Evolutionary conservation across 2,329 filamentous ascomycete species (phyloP), one percentile per base, ranked within the genome.

Genomic region (Chrysoporthe deuterocubensis): DNA sequence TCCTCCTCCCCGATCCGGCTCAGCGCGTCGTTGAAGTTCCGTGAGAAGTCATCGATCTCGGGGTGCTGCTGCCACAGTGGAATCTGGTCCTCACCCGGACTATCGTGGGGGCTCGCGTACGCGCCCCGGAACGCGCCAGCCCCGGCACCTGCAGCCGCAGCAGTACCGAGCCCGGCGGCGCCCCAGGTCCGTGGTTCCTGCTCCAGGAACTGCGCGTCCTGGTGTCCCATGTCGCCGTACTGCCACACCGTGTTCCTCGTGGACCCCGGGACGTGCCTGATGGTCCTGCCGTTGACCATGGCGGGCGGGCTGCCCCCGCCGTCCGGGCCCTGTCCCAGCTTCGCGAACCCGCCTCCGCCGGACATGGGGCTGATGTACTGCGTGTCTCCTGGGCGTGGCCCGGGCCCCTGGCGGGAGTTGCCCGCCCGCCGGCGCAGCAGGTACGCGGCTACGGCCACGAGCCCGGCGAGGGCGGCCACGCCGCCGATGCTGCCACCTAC

Each of bases 401-500:
- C 82, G 3, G 83, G 79, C 1, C 82, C 82, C 61, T 77, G 71
- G 34, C 82, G 82, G 21, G 74, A 67, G 73, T 83, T 83, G 64
- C 77, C 75, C 63, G 77, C 78, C 62, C 81, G 81, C 59, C 67
- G 62, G 18, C 81, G 81, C 74, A 81, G 76, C 62, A 84, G 76
- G 71, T 80, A 85, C 62, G 84, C 73, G 26, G 74, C 75, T 0
- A 86, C 70, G 0, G 80, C 80, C 6, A 80, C 69, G 7, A 87
- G 69, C 7, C 80, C 78, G 9, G 81, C 75, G 1, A 87, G 69
- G 3, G 79, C 79, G 5, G 82, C 84, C 0, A 85, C 77, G 18
- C 83, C 84, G n/a, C 83, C 82, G 52, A 89, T 79, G 18, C 81
- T 81, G 14, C 84, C 86, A 37, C 86, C 86, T 3, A 88, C 80